These are phyloP conservation scores for Venturia carpophila DNA, from an alignment of 2,329 filamentous ascomycete species.

Conservation along the genomic window DNA sequence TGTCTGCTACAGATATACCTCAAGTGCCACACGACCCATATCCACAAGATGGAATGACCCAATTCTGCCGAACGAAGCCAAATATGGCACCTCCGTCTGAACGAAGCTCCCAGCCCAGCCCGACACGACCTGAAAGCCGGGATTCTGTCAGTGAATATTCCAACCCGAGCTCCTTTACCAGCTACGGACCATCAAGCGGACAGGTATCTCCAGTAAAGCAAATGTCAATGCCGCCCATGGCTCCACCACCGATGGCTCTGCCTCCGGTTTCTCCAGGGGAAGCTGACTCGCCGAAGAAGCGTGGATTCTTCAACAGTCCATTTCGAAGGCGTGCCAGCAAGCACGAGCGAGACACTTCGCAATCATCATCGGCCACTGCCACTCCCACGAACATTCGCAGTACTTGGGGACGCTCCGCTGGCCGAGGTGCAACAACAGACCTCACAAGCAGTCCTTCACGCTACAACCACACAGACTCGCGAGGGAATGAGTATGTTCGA, in stretches of 20 bases:
- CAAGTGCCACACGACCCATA: constrained; percentile 86
- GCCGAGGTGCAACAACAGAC: constrained; percentile 30
- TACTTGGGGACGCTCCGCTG: constrained; percentile 46
- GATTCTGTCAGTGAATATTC: constrained; percentile 90
- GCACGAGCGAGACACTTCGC: constrained; percentile 50
- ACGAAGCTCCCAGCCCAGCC: constrained; percentile 59
- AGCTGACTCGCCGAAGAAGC: constrained; percentile 59
- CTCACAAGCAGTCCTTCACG: constrained; percentile 23
- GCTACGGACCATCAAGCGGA: constrained; percentile 68
- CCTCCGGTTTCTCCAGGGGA: constrained; percentile 42
- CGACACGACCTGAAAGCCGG: constrained; percentile 69
- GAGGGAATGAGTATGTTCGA: constrained; percentile 19
- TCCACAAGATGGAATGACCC: constrained; percentile 92
- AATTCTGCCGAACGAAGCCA: constrained; percentile 78
- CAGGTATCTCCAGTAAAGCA: constrained; percentile 66
- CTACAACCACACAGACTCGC: constrained; percentile 20
- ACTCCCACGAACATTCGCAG: constrained; percentile 39
- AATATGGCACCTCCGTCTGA: constrained; percentile 65
- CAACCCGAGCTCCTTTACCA: constrained; percentile 80
- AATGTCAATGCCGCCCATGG: constrained; percentile 27
- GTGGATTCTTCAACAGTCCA: constrained; percentile 87
- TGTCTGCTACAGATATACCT: constrained; percentile 48
- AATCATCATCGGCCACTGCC: constrained; percentile 24
- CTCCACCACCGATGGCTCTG: constrained; percentile 29
- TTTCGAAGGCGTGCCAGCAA: constrained; percentile 82